These are phyloP conservation scores for Cordyceps farinosa DNA, from an alignment of 2,329 filamentous ascomycete genomes.

Conservation along the genomic window DNA sequence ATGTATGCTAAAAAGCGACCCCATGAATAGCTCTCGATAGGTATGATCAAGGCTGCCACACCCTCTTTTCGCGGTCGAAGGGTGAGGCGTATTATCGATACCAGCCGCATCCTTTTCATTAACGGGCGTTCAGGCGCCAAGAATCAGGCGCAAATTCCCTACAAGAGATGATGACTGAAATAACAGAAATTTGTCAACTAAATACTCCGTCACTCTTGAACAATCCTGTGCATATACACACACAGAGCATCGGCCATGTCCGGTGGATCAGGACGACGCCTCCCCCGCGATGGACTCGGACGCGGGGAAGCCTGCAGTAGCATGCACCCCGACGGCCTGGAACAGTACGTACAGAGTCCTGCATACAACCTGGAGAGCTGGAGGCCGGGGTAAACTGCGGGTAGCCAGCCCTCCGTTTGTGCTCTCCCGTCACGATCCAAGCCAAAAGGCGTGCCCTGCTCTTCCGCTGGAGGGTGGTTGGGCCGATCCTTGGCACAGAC, in stretches of 20 bases:
- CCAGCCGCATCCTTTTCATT: background rate
- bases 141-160: background rate
- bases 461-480: background rate
- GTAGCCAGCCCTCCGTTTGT: background rate
- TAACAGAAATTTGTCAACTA: too few species aligned
- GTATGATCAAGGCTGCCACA: too few species aligned
- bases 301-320: conserved; percentile 4
- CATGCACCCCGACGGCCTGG: background rate
- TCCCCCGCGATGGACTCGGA: conserved; percentile 11
- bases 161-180: background rate
- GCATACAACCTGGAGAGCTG: too few species aligned
- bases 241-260: conserved; percentile 9
- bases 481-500: background rate
- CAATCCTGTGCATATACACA: background rate
- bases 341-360: background rate
- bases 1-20: too few species aligned
- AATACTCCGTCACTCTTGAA: too few species aligned
- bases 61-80: too few species aligned
- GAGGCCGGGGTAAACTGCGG: background rate
- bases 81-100: background rate
- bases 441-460: background rate
- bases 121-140: background rate
- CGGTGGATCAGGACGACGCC: conserved; percentile 14
- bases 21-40: too few species aligned
- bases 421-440: conserved; percentile 4